Conservation (phyloP, 2,329 filamentous ascomycete species). For the Hawksworthiomyces lignivorus region DNA sequence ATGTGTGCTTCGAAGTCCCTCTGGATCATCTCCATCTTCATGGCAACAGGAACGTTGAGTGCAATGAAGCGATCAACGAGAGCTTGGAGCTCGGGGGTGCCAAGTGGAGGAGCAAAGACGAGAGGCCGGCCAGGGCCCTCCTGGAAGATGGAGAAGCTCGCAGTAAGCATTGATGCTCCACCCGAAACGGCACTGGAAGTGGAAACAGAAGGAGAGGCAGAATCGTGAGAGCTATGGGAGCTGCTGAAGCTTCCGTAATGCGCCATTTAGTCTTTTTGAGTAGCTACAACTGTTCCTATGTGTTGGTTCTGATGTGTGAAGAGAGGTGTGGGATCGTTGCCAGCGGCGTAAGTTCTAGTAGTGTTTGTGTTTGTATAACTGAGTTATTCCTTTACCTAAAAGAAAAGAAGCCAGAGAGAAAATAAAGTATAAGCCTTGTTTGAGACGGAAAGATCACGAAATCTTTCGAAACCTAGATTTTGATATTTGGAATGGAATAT, state of each 20-base stretch:
- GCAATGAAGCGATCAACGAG: conserved; percentile 50
- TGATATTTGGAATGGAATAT: no score
- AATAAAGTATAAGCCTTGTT: no score
- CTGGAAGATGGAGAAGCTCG: conserved; percentile 52
- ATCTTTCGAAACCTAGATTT: no score
- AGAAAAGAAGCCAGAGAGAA: no score
- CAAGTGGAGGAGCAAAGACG: conserved; percentile 60
- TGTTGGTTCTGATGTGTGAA: no score
- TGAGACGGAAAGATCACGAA: no score
- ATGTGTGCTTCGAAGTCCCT: conserved; percentile 18
- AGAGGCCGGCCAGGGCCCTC: conserved; percentile 47
- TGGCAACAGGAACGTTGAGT: conserved; percentile 35
- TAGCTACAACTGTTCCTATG: not conserved
- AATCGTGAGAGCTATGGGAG: conserved; percentile 7
- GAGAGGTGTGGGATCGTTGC: no score
- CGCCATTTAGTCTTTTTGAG: conserved; percentile 10
- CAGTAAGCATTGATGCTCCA: not conserved
- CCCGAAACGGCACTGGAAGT: conserved; percentile 7
- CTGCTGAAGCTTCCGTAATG: conserved; percentile 10
- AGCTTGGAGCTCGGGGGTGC: conserved; percentile 52
- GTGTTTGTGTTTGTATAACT: no score
- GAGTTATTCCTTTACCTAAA: no score
- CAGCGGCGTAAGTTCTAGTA: no score
- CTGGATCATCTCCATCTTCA: conserved; percentile 30
- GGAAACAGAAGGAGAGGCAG: conserved; percentile 9